Base-by-base conservation (phyloP, 331 rosid species). In the Phaseolus coccineus region DNA sequence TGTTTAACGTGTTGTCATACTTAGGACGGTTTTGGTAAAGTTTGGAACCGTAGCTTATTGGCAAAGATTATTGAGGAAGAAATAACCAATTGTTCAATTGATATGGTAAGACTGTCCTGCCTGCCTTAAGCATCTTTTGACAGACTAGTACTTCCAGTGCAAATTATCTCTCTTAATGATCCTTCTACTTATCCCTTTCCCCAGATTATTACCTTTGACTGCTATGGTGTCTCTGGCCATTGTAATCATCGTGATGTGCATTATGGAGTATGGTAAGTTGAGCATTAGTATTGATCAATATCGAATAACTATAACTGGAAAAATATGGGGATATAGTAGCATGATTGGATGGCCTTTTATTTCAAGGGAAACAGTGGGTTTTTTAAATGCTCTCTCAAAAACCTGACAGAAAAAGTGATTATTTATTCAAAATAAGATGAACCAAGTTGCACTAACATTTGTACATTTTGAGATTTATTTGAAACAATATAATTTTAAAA, bases 11-110 rank as follows among this genome's bases (percentile, higher is more conserved):
- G 46, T 31, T 81, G 77, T 48, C 72, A 44, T 85, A 80, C 63
- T 67, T 85, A 95, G 99, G 99, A 95, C 85, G 99, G 99, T 80
- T 92, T 92, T 80, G 97, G 94, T 53, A 86, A 88, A 79, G 87
- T 85, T 78, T 95, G 99, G 99, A 61, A 86, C 71, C 94, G 86
- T 74, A 77, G 62, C 69, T 85, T 92, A 78, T 27, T 92, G 87
- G 93, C 90, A 9, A 84, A 83, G 48, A 86, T 90, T 76, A 81
- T 91, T 15, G 87, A 85, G 81, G 88, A 81, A 69, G 93, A 91
- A 81, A 87, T 87, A 73, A 55, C 52, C n/a, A 83, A 22, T 68
- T 82, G 77, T 37, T 75, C 55, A 83, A 90, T 91, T 80, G 90
- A 92, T 85, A 61, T 82, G 92, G 98, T 94, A 84, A 84, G 90